Percentiles rank a stretch among this genome's conserved stretches.
These are phyloP conservation scores for Apiospora sp. DNA, from an alignment of 2,329 filamentous ascomycete genomes.

Conservation along the genomic window DNA sequence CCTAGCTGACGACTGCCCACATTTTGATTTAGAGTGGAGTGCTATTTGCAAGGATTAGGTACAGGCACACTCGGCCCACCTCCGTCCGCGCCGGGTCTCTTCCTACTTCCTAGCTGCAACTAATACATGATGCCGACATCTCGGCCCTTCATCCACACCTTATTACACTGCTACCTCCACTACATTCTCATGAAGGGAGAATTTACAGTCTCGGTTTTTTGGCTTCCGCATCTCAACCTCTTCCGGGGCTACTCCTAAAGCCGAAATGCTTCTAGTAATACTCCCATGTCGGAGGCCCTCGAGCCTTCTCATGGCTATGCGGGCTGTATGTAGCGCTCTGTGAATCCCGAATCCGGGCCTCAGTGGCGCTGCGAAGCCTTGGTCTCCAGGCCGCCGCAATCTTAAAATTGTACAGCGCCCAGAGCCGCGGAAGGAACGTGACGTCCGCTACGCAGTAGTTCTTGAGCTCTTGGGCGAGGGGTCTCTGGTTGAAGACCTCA, in stretches of 20 bases:
- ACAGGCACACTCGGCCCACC: background rate
- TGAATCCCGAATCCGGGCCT: background rate
- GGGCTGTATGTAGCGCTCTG: background rate
- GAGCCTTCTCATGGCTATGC: background rate
- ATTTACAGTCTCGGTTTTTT: background rate
- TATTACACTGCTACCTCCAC: background rate
- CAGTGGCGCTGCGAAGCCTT: background rate
- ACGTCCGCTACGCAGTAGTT: constrained; percentile 18
- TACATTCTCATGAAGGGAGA: background rate
- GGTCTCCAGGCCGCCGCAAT: background rate
- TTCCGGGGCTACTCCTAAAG: background rate
- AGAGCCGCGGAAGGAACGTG: background rate
- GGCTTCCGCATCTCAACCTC: background rate
- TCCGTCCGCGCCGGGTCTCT: background rate
- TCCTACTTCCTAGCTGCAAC: background rate
- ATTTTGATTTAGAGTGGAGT: background rate
- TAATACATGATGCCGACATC: background rate
- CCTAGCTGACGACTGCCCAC: background rate
- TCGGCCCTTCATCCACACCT: background rate
- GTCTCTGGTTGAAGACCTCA: constrained; percentile 4
- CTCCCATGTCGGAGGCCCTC: background rate
- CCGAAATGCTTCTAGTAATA: background rate
- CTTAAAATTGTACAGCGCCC: background rate
- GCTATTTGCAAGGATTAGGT: background rate
- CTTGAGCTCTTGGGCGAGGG: background rate